Base-by-base conservation (phyloP, 345 rosid genomes). In the Xanthoceras sorbifolium region DNA sequence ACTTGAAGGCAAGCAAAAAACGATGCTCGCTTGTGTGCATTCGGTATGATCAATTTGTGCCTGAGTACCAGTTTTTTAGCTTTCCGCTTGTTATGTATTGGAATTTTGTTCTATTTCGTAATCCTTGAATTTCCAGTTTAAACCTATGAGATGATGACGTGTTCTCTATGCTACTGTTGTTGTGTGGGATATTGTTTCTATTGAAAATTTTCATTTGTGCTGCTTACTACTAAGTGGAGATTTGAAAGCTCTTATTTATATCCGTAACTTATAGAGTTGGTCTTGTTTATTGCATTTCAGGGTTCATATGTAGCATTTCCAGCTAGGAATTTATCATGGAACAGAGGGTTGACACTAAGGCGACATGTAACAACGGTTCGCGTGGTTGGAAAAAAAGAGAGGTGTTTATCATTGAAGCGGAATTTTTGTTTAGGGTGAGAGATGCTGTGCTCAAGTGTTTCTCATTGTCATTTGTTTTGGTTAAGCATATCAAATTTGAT, bases 231-330 rank as follows among this genome's bases (percentile, higher is more conserved):
- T 72, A 17, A 52, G 11, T 76, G 57, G 55, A 67, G 65, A 67
- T 64, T 29, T 66, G 66, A 44, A 73, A 61, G 69, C 18, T 66
- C 73, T 31, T 73, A 8, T 71, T 23, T 1, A 54, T 57, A 25
- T 9, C 29, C 46, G 25, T 57, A 74, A 74, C 62, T 67, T 77
- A 31, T 48, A 11, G 48, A 38, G 1, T 60, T 7, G 60, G 17
- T 76, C 3, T 59, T 70, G 32, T 63, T 46, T 75, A 22, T 81
- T 65, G 79, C 68, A 29, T 77, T 75, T 63, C 87, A 94, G 98
- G 94, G 90, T 88, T 91, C 97, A 77, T 80, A 72, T 83, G 87
- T 86, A 69, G 67, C 87, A 67, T 79, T 83, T 85, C 88, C 92
- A 73, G 71, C 83, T 4, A 86, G 87, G 83, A 83, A 84, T 76